Percentiles rank a stretch among this genome's conserved stretches.
Evolutionary conservation across 192 early-diverging fungal genomes (phyloP).

Genomic region (Coemansia sp.): DNA sequence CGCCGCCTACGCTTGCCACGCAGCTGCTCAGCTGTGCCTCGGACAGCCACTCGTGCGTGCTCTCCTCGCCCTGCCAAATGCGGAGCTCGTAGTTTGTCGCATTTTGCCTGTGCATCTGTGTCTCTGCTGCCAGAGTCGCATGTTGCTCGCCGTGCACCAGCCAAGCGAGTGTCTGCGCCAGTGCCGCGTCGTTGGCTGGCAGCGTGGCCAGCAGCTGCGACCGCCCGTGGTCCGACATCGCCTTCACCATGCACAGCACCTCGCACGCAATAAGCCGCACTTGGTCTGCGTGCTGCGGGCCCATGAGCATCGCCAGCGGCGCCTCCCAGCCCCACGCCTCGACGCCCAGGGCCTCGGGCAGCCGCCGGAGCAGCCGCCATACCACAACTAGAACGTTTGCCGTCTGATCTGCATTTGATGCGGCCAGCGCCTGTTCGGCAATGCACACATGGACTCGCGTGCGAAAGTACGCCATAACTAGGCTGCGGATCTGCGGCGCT

Average conservation of each 20-base stretch:
- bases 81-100: neutral
- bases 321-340: conserved; percentile 32
- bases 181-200: neutral
- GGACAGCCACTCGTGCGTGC: conserved; percentile 16
- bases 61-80: conserved; percentile 12
- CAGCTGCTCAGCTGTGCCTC: conserved; percentile 19
- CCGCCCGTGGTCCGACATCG: conserved; percentile 24
- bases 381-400: conserved; percentile 14
- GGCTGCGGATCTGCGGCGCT: conserved; percentile 70
- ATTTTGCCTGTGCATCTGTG: conserved; percentile 15
- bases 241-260: conserved; percentile 20
- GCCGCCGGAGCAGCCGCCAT: conserved; percentile 56
- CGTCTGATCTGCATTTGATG: neutral
- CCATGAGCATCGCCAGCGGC: conserved; percentile 32
- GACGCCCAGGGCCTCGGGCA: conserved; percentile 36
- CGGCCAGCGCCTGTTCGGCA: conserved; percentile 11
- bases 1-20: conserved; percentile 47
- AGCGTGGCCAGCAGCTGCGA: conserved; percentile 11
- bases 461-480: conserved; percentile 39
- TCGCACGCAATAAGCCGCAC: conserved; percentile 40
- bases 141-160: conserved; percentile 23
- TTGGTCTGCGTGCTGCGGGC: neutral
- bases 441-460: neutral
- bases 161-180: conserved; percentile 21
- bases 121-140: conserved; percentile 8